phyloP scores from a whole-genome alignment of 495 filamentous ascomycete genomes.

The Opeltia flavorubescens region DNA sequence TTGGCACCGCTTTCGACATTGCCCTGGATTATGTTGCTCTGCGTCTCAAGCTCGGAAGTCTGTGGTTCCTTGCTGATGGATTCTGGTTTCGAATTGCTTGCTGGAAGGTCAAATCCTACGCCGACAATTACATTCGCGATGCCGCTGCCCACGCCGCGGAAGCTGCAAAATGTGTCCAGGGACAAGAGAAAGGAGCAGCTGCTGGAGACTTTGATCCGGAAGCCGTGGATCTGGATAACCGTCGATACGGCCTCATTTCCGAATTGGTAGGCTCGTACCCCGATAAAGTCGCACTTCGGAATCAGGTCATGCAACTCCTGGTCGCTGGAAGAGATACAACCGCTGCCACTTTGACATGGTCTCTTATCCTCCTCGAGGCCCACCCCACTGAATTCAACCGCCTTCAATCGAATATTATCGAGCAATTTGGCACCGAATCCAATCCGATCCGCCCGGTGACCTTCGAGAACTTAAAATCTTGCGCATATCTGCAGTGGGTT shows the following conservation, averaged over 20 bases:
- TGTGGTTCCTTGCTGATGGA: constrained; percentile 7
- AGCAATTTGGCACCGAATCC: constrained; percentile 12
- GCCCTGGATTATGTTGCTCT: constrained; percentile 26
- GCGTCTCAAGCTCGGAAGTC: constrained; percentile 7
- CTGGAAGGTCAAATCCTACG: constrained; percentile 9
- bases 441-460: background rate
- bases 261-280: constrained; percentile 46
- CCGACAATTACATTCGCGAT: constrained; percentile 21
- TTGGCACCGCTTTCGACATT: constrained; percentile 19
- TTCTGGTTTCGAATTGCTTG: constrained; percentile 15
- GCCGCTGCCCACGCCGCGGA: constrained; percentile 5
- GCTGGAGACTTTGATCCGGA: background rate
- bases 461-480: constrained; percentile 1
- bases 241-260: constrained; percentile 45
- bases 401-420: constrained; percentile 36
- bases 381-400: constrained; percentile 18
- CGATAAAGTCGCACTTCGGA: constrained; percentile 42
- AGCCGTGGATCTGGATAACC: background rate
- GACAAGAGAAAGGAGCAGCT: constrained; percentile 1
- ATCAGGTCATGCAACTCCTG: constrained; percentile 4
- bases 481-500: constrained; percentile 1
- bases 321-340: constrained; percentile 32
- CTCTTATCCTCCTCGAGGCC: constrained; percentile 2
- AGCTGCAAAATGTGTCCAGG: constrained; percentile 2
- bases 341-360: constrained; percentile 15